Evolutionary conservation across 1,284 basidiomycete species (phyloP), one percentile per base, ranked within the genome.

Genomic region (Cystobasidium slooffiae): DNA sequence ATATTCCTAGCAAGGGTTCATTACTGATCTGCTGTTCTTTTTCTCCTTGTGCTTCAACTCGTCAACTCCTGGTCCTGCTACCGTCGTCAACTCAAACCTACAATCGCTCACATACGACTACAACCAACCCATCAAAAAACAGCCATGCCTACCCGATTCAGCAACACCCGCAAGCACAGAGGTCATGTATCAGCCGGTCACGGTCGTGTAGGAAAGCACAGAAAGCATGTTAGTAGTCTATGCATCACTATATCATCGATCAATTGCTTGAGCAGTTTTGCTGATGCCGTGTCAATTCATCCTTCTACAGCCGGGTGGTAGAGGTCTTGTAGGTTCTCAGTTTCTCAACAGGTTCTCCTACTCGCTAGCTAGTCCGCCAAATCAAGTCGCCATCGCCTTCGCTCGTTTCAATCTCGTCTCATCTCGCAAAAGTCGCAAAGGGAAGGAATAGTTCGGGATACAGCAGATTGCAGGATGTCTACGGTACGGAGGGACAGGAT

Each of bases 161-260:
- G 66, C 75, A 78, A 78, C 76, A 79, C 78, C 24, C 63, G 70
- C 14, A 68, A 68, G 88, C 94, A 96, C 87, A 89, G 94, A 83
- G 94, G 94, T 82, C 94, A 99, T 88, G 96, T 99, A 82, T 98
- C 95, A 80, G 94, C 94, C 77, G 94, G 94, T 87, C 91, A 98
- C 86, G 96, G 96, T 86, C 95, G 96, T 91, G 91, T 99, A 83
- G 97, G 96, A 81, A 98, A 99, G 89, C 96, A 99, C 90, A 91
- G 96, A 85, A 98, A 99, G 77, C 66, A 68, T 41, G 61, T 63
- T 22, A 8, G 61, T 63, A 22, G 18, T 7, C 44, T 43, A 51
- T 51, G 14, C 20, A 14, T 20, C 47, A 3, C 47, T 14, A 20
- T 3, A 20, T 3, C 14, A 20, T 51, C 47, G 14, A 20, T 16